Percentiles rank a stretch among this genome's conserved stretches.
These are phyloP conservation scores for Earliella scabrosa DNA, from an alignment of 1,284 basidiomycete genomes.

Conservation along the genomic window DNA sequence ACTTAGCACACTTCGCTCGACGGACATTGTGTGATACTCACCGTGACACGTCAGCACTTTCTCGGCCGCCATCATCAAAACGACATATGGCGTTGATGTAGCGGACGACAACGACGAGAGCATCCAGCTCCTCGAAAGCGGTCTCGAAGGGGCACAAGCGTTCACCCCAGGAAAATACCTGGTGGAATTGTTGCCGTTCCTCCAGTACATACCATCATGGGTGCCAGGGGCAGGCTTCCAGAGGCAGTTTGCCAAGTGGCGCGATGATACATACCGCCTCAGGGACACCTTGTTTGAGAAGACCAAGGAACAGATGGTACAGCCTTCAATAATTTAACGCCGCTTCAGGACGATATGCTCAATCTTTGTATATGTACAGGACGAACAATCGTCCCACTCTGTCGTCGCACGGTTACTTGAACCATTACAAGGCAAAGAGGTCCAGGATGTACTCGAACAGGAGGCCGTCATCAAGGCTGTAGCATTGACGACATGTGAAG, in stretches of 20 bases:
- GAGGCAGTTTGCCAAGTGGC: neutral
- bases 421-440: neutral
- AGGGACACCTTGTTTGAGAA: neutral
- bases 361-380: neutral
- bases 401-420: neutral
- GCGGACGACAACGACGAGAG: slow-evolving; percentile 11
- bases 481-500: slow-evolving; percentile 1
- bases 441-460: neutral
- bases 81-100: slow-evolving; percentile 20
- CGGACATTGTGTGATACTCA: neutral
- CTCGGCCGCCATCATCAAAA: slow-evolving; percentile 13
- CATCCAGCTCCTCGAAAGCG: slow-evolving; percentile 11
- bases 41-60: slow-evolving; percentile 4
- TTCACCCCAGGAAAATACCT: slow-evolving; percentile 3
- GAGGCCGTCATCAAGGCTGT: slow-evolving; percentile 1
- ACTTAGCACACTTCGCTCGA: neutral
- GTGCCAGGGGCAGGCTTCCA: slow-evolving; percentile 17
- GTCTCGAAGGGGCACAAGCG: slow-evolving; percentile 4
- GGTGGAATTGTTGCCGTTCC: slow-evolving; percentile 11
- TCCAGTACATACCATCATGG: slow-evolving; percentile 13
- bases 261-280: neutral
- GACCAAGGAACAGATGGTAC: neutral
- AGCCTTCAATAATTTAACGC: neutral
- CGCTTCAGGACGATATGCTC: neutral
- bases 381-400: too few relatives aligned